Evolutionary conservation across 768 basidiomycete species (phyloP), one percentile per base, ranked within the genome.

Genomic region (Boletellus ananiceps): DNA sequence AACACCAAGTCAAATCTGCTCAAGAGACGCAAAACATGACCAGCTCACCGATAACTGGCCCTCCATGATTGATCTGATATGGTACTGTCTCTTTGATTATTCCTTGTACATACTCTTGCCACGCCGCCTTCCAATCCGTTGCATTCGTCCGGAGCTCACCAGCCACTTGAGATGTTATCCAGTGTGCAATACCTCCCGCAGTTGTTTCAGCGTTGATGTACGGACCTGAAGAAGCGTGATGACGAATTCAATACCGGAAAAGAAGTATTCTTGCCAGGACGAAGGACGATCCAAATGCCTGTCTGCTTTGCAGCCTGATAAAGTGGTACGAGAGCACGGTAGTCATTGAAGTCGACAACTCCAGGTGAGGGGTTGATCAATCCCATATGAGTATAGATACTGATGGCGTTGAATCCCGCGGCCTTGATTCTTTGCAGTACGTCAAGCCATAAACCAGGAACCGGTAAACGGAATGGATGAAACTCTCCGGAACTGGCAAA

Each of bases 181-280:
- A 90, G 47, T 77, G 76, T 1, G 80, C 71, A 49, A 82, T 73
- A 9, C 88, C 88, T 21, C 88, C 88, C 0, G 86, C 89, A 12
- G 83, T 82, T 0, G 86, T 88, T 62, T 90, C 88, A 4, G 86
- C 86, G 56, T 89, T 89, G 69, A 89, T 88, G 57, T 88, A 65
- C 5, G 63, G 63, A 19, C 63, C 63, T 64, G 32, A 32, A 37
- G 27, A 58, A 34, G 29, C n/a, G 42, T 61, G 21, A 54, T 4
- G 14, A 43, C 12, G 1, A 7, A 38, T 41, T 31, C 21, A n/a
- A 42, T 21, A 29, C 14, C 15, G 12, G 5, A 44, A 25, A 16
- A 19, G 15, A n/a, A 14, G 18, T 8, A 5, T n/a, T 65, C 67
- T 50, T 64, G 75, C 89, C 89, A 49, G 90, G 90, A 33, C 90